Base-by-base conservation (phyloP, 805 yeast species). In the Candida mattraensis region DNA sequence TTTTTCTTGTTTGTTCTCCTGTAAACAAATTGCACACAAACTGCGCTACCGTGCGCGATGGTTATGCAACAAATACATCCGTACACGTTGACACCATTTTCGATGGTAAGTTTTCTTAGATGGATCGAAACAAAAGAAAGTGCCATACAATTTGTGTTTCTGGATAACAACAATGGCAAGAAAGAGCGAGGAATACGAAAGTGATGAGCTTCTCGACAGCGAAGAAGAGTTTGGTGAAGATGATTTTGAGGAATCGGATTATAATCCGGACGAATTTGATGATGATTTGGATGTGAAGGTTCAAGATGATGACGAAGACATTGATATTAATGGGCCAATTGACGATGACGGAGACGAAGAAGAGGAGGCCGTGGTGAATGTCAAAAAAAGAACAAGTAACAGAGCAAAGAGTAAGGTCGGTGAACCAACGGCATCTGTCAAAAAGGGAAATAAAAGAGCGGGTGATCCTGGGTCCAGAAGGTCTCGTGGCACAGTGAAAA, bases 351-450 rank as follows among this genome's bases (percentile, higher is more conserved):
- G 36, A 5, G 43, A 37, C 17, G 47, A 66, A 19, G 62, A 64
- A 13, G 70, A 66, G n/a, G 63, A 55, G 18, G 70, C 60, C 7
- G 48, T 24, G n/a, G 13, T 30, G 12, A n/a, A n/a, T n/a, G n/a
- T n/a, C n/a, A n/a, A n/a, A n/a, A n/a, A 30, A 2, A 35, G 24
- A 7, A 39, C 17, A 20, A 30, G 19, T 3, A 27, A 20, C 11
- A 20, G 28, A 2, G 33, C 14, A 18, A 21, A 16, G 34, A 27
- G 25, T 21, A 35, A 13, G 34, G 27, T 10, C 27, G 23, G 12
- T 30, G 27, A 19, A 22, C 39, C 27, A 33, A 42, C 24, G 36
- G 35, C 21, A 21, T 37, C 10, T 20, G 25, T 7, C 28, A 24
- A 13, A 25, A 22, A 11, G 32, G 16, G 15, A 28, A 23, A 18